Evolutionary conservation across 768 basidiomycete genomes (phyloP).

Genomic region (Trametes villosa): DNA sequence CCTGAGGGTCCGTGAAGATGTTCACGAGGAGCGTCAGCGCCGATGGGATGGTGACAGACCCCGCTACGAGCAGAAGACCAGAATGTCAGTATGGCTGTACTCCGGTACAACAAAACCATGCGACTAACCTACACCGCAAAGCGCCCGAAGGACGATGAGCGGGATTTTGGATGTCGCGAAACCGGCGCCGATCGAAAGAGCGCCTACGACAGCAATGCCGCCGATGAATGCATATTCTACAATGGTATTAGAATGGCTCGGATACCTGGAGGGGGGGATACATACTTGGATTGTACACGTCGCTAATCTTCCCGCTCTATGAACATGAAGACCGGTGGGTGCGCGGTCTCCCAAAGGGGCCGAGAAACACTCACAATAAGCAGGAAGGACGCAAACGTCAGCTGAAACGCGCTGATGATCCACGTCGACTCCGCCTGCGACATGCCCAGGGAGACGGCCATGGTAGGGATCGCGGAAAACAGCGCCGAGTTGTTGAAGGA

Average conservation of each 20-base stretch:
- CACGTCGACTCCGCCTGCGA: conserved; percentile 35
- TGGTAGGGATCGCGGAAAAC: conserved; percentile 38
- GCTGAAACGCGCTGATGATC: conserved; percentile 42
- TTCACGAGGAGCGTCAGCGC: conserved; percentile 48
- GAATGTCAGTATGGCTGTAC: not conserved
- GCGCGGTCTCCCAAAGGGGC: not conserved
- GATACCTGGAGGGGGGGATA: not conserved
- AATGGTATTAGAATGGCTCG: not conserved
- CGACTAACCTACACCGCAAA: conserved; percentile 34
- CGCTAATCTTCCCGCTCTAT: conserved; percentile 39
- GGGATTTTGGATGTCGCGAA: conserved; percentile 37
- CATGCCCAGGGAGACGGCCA: conserved; percentile 32
- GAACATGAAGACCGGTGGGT: not conserved
- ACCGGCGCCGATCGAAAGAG: conserved; percentile 36
- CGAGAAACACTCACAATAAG: conserved; percentile 36
- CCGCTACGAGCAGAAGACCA: conserved; percentile 30
- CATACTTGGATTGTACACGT: conserved; percentile 40
- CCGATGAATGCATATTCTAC: conserved; percentile 35
- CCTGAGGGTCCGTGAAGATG: conserved; percentile 47
- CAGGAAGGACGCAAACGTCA: conserved; percentile 41
- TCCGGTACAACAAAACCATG: not conserved
- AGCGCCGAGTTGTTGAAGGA: conserved; percentile 41
- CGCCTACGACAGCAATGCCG: conserved; percentile 33
- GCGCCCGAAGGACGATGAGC: conserved; percentile 38
- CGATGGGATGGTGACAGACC: conserved; percentile 48